Percentiles rank a stretch among this genome's conserved stretches.
Conservation (phyloP, 352 stramenopile species). For the Pythium vanterpoolii region DNA sequence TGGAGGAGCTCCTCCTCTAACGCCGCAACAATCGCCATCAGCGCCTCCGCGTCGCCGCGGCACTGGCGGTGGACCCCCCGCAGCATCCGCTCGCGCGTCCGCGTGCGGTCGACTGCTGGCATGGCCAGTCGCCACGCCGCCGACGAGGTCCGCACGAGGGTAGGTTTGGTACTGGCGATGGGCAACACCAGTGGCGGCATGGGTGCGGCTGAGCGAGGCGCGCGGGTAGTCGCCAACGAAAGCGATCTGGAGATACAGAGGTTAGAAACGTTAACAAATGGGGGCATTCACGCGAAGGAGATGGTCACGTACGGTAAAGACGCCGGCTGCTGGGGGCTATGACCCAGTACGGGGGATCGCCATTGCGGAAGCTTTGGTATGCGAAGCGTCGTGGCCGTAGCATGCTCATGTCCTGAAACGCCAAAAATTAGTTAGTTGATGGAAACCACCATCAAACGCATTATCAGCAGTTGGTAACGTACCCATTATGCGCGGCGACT, state of each 20-base stretch:
- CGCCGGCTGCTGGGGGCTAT: neutral
- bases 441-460: neutral
- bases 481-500: constrained; percentile 5
- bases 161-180: constrained; percentile 27
- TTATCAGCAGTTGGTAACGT: neutral
- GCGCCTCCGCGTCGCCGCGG: constrained; percentile 58
- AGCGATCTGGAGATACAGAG: neutral
- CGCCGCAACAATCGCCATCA: constrained; percentile 55
- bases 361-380: constrained; percentile 7
- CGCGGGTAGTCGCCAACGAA: neutral
- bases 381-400: neutral
- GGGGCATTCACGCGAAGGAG: neutral
- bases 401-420: neutral
- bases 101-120: constrained; percentile 45
- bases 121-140: constrained; percentile 65
- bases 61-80: constrained; percentile 49
- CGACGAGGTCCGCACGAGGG: constrained; percentile 35
- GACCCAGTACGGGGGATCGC: neutral
- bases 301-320: constrained; percentile 14
- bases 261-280: neutral
- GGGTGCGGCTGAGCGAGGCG: constrained; percentile 2
- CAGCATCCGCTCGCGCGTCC: constrained; percentile 63
- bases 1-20: constrained; percentile 83
- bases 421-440: neutral
- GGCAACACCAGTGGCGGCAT: constrained; percentile 5